Base-by-base conservation (phyloP, 2,329 filamentous ascomycete species). In the Thermothelomyces thermophilus region DNA sequence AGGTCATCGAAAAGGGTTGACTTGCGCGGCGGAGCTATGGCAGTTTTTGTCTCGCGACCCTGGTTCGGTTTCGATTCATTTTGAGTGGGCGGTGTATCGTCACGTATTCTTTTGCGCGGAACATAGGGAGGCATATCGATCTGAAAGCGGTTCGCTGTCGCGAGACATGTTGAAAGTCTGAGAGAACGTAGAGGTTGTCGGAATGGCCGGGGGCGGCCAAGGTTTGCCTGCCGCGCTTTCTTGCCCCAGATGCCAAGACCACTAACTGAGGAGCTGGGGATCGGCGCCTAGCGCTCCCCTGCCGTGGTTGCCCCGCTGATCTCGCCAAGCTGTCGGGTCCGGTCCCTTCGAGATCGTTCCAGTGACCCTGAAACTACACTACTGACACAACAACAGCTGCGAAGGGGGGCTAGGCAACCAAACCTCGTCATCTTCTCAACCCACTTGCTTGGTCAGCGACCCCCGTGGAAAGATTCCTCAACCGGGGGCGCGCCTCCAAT, bases 121-220 rank as follows among this genome's bases (percentile, higher is more conserved):
- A 87, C 73, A 56, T 78, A 70, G 20, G 85, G 84, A 61, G 85
- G 83, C 84, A 89, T 89, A 14, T 37, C 41, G 40, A n/a, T 3
- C 45, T 39, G 16, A 13, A 3, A 16, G 7, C 11, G 17, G 2
- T 35, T 9, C 10, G 17, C 26, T 3, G 14, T 41, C 17, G 43
- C 46, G 8, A 33, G 37, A 26, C 40, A 51, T 44, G 37, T 28
- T 52, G 48, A 30, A 19, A 13, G 6, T 16, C 34, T 30, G 30
- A 22, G n/a, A 10, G 31, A 33, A 13, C 28, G 22, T 24, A 11
- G 14, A 8, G 16, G 9, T 9, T 37, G 16, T 24, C 16, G 24
- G 39, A 41, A 20, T 10, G 5, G 11, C n/a, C 8, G 37, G 6
- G 16, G 37, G n/a, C 37, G 37, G 24, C 26, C 37, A 26, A 2